Evolutionary conservation across 768 basidiomycete species (phyloP).

Genomic region (Suillus bovinus): DNA sequence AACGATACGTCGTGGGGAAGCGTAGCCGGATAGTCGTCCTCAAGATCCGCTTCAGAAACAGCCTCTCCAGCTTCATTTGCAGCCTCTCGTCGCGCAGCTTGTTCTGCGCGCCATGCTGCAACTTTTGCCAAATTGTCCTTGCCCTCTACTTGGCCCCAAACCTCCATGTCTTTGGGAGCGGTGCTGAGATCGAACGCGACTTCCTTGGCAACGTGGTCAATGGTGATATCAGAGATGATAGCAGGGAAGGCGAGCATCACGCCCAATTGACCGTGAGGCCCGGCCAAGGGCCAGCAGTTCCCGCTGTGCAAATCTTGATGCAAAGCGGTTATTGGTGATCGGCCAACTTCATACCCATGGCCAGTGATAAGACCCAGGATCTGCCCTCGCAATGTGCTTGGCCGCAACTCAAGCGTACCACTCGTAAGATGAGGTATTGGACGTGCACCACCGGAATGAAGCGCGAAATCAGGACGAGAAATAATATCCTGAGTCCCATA

Average conservation of each 20-base stretch:
- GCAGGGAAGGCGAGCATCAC: slow-evolving; percentile 70
- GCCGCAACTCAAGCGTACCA: slow-evolving; percentile 68
- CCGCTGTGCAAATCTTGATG: slow-evolving; percentile 84
- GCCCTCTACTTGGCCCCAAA: slow-evolving; percentile 90
- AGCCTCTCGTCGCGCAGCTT: slow-evolving; percentile 35
- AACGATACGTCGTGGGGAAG: slow-evolving; percentile 49
- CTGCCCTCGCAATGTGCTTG: slow-evolving; percentile 47
- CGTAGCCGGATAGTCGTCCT: slow-evolving; percentile 46
- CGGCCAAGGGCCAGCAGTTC: slow-evolving; percentile 92
- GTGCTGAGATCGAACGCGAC: slow-evolving; percentile 78
- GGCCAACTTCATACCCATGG: slow-evolving; percentile 63
- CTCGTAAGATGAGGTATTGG: slow-evolving; percentile 85
- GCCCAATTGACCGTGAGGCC: slow-evolving; percentile 77
- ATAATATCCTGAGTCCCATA: slow-evolving; percentile 75
- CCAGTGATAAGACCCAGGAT: slow-evolving; percentile 61
- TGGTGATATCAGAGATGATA: slow-evolving; percentile 64
- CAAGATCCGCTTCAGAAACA: slow-evolving; percentile 26
- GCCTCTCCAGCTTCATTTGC: slow-evolving; percentile 34
- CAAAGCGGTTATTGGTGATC: slow-evolving; percentile 83
- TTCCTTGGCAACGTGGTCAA: slow-evolving; percentile 86
- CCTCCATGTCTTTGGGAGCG: slow-evolving; percentile 85
- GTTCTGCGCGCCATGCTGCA: slow-evolving; percentile 51
- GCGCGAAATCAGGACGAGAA: slow-evolving; percentile 81
- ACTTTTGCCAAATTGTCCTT: slow-evolving; percentile 66
- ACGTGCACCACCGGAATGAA: slow-evolving; percentile 78